Base-by-base conservation (phyloP, 345 rosid species). In the Dimocarpus longan region DNA sequence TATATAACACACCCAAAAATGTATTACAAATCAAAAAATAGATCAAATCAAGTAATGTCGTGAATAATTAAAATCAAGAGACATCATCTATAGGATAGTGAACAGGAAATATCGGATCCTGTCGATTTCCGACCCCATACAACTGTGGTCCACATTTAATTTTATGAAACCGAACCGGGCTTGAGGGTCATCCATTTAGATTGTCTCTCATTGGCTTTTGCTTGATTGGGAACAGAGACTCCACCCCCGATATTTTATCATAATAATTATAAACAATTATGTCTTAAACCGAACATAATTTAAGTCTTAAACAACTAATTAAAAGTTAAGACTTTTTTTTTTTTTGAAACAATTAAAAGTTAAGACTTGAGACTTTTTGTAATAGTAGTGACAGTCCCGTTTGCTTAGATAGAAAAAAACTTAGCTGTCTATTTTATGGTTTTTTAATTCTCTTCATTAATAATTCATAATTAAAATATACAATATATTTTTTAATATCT, bases 111-210 rank as follows among this genome's bases (percentile, higher is more conserved):
- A 19, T 65, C 13, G 77, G 77, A 44, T 74, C 70, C 60, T 64
- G 78, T 65, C 64, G 48, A 18, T 37, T 4, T 43, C 5, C 60
- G 77, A 64, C 78, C 70, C 71, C 71, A 66, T 71, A 1, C 8
- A 0, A 22, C 42, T 15, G 6, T 57, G 5, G 66, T 73, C 66
- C 46, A 22, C 42, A 62, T 54, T 26, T 7, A 11, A 65, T 65
- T 44, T 68, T 66, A 32, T 62, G 8, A 8, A 63, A 24, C 59
- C 71, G 63, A 75, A 24, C 26, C 60, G 70, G 77, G 48, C 19
- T 48, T 75, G 71, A 46, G 71, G 71, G 28, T 10, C n/a, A 75
- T 44, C 18, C 78, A 75, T 64, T 24, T 74, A n/a, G 57, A 32
- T 9, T 3, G 21, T 39, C 19, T 10, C 26, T 6, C 2, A 54